These are phyloP conservation scores for Neurospora tetrasperma DNA, from an alignment of 495 filamentous ascomycete species.

Conservation along the genomic window DNA sequence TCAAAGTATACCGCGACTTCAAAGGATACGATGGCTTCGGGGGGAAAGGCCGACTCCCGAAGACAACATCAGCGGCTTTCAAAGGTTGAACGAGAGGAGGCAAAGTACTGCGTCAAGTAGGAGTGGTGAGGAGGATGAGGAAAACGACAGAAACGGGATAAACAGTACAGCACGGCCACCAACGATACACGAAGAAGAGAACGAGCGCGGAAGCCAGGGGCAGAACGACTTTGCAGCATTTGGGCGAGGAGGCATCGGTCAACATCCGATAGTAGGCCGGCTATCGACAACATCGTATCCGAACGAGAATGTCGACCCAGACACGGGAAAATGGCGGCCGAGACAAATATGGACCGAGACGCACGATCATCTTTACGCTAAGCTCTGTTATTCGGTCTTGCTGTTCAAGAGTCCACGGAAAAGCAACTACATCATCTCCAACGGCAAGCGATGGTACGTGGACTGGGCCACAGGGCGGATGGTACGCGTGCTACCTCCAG, in stretches of 20 bases:
- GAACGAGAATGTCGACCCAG: slow-evolving; percentile 26
- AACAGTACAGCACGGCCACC: background rate
- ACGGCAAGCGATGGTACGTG: slow-evolving; percentile 37
- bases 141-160: slow-evolving; percentile 5
- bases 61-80: slow-evolving; percentile 17
- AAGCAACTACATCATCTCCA: slow-evolving; percentile 33
- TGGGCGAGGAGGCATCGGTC: background rate
- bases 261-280: slow-evolving; percentile 18
- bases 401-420: slow-evolving; percentile 34
- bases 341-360: slow-evolving; percentile 33
- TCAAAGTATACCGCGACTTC: slow-evolving; percentile 40
- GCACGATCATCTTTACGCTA: slow-evolving; percentile 44
- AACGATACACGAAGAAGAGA: slow-evolving; percentile 7
- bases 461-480: slow-evolving; percentile 38
- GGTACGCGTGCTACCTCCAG: slow-evolving; percentile 30
- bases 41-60: slow-evolving; percentile 19
- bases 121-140: slow-evolving; percentile 3
- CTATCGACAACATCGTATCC: slow-evolving; percentile 24
- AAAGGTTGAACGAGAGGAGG: slow-evolving; percentile 11
- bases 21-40: slow-evolving; percentile 28
- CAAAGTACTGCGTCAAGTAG: background rate
- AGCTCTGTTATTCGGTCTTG: slow-evolving; percentile 42
- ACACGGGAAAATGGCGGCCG: slow-evolving; percentile 42
- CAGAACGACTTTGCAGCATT: slow-evolving; percentile 1
- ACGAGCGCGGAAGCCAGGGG: slow-evolving; percentile 5